Percentiles rank a stretch among this genome's conserved stretches.
These are phyloP conservation scores for Ilex asprella DNA, from an alignment of 257 asterid species.

Conservation along the genomic window DNA sequence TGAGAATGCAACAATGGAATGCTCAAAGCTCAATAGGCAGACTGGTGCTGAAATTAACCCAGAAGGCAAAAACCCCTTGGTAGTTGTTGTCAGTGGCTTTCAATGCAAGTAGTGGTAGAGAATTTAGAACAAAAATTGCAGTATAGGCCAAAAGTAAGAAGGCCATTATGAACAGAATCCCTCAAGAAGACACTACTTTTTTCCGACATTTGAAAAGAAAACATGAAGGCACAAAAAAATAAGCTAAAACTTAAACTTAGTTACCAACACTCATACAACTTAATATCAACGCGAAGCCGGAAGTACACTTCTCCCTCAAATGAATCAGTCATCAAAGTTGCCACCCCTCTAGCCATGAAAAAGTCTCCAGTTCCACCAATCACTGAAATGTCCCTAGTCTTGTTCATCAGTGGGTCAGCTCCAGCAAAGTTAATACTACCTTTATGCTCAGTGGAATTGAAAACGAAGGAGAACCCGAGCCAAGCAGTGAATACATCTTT, in stretches of 20 bases:
- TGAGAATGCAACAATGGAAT: no score
- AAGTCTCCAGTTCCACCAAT: slow-evolving; percentile 45
- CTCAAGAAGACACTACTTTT: no score
- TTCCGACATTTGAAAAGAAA: no score
- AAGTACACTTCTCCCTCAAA: slow-evolving; percentile 39
- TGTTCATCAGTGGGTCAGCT: slow-evolving; percentile 37
- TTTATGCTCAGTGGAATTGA: slow-evolving; percentile 26
- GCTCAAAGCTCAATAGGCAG: no score
- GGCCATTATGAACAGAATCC: no score
- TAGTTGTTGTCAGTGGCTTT: no score
- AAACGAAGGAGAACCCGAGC: slow-evolving; percentile 35
- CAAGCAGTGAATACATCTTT: slow-evolving; percentile 32
- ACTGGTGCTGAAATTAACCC: no score
- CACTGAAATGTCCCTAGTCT: slow-evolving; percentile 40
- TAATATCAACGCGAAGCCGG: slow-evolving; percentile 30
- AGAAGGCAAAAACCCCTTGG: no score
- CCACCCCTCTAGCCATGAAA: slow-evolving; percentile 39
- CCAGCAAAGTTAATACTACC: slow-evolving; percentile 41
- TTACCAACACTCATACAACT: slow-evolving; percentile 43
- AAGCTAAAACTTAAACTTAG: not conserved
- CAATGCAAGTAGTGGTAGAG: no score
- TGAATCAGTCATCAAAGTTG: slow-evolving; percentile 37
- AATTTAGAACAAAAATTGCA: no score
- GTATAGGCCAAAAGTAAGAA: no score
- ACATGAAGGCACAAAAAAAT: no score